phyloP scores from a whole-genome alignment of 2,329 filamentous ascomycete species.

The Ophiostoma ips region DNA sequence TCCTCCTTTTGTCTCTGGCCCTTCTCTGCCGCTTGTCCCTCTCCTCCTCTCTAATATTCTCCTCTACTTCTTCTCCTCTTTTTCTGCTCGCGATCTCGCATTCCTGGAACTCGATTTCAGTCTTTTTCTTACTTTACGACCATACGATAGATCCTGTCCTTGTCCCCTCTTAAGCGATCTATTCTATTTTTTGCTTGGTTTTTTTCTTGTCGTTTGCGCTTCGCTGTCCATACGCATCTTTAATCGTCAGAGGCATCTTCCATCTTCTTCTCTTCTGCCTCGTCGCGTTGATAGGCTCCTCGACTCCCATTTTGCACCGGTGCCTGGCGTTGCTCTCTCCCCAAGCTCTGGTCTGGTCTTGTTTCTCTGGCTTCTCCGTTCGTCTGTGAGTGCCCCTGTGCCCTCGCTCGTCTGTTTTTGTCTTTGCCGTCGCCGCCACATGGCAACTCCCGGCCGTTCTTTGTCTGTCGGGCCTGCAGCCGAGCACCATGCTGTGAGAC shows the following conservation, averaged over 20 bases:
- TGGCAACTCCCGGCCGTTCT: neutral
- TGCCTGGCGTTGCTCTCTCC: neutral
- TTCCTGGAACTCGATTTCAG: neutral
- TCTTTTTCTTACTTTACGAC: neutral
- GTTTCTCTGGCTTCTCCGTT: neutral
- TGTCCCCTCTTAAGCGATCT: neutral
- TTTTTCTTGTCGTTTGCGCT: neutral
- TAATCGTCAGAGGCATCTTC: neutral
- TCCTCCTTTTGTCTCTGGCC: neutral
- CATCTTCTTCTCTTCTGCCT: neutral
- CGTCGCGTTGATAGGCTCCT: too few relatives aligned
- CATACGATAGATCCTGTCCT: neutral
- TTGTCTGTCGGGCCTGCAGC: slow-evolving; percentile 3
- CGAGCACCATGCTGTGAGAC: slow-evolving; percentile 4
- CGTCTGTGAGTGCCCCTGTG: neutral
- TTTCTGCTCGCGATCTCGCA: neutral
- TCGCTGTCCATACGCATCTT: neutral
- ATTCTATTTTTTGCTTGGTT: neutral
- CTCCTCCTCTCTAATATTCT: neutral
- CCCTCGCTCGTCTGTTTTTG: neutral
- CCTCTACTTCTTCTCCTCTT: neutral
- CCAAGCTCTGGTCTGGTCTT: neutral
- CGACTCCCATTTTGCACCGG: neutral
- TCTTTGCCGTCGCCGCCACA: neutral
- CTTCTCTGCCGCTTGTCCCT: neutral